Conservation (phyloP, 1,284 basidiomycete genomes). For the Ceratobasidium sp. region DNA sequence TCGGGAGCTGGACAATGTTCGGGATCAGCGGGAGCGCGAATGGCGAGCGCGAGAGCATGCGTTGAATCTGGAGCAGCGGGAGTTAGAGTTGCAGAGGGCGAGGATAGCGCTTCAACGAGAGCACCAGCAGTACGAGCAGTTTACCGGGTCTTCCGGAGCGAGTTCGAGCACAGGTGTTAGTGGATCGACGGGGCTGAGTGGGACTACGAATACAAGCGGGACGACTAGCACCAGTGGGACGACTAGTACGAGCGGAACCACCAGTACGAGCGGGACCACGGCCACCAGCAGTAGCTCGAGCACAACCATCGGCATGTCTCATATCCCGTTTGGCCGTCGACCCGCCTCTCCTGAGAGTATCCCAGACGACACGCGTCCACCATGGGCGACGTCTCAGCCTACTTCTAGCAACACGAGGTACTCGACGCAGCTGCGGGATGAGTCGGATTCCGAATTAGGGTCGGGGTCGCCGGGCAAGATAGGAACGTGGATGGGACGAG, state of each 20-base stretch:
- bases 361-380: conserved; percentile 34
- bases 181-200: conserved; percentile 44
- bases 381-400: conserved; percentile 52
- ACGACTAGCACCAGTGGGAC: conserved; percentile 50
- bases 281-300: conserved; percentile 20
- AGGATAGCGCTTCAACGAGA: conserved; percentile 53
- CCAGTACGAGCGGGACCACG: conserved; percentile 12
- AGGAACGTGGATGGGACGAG: conserved; percentile 68
- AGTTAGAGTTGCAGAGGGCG: conserved; percentile 68
- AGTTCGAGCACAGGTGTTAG: conserved; percentile 43
- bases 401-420: conserved; percentile 58
- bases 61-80: conserved; percentile 65
- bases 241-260: conserved; percentile 22
- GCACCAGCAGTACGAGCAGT: conserved; percentile 25
- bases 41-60: conserved; percentile 72
- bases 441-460: conserved; percentile 54
- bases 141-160: conserved; percentile 21
- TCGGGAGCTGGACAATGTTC: conserved; percentile 51
- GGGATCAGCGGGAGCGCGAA: conserved; percentile 66
- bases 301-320: conserved; percentile 2
- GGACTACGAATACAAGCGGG: conserved; percentile 11
- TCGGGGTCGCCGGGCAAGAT: conserved; percentile 66
- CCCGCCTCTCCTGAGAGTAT: conserved; percentile 37
- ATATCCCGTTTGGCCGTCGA: conserved; percentile 37
- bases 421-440: conserved; percentile 50